phyloP scores from a whole-genome alignment of 805 yeast species.

The Starmera pachycereana region DNA sequence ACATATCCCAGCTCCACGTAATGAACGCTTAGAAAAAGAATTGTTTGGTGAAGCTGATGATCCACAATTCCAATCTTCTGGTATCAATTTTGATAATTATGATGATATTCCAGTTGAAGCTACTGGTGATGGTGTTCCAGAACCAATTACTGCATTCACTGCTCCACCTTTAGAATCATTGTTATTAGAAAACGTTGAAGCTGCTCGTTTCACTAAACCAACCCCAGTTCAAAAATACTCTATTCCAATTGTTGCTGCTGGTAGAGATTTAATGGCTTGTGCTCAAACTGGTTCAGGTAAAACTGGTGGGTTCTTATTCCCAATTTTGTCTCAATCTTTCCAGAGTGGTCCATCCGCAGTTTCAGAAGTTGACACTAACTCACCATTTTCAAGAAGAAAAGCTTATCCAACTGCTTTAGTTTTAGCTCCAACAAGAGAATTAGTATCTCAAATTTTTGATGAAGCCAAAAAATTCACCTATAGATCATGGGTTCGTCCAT shows the following conservation, averaged over 20 bases:
- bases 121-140: constrained; percentile 89
- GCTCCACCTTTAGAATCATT: constrained; percentile 86
- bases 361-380: constrained; percentile 24
- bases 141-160: constrained; percentile 79
- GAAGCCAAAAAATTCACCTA: constrained; percentile 93
- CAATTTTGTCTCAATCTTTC: constrained; percentile 88
- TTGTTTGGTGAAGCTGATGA: constrained; percentile 70
- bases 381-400: constrained; percentile 54
- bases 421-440: constrained; percentile 98
- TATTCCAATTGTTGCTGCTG: constrained; percentile 79
- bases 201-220: constrained; percentile 89
- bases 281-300: constrained; percentile 99
- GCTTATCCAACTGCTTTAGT: constrained; percentile 92
- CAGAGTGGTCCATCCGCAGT: constrained; percentile 72
- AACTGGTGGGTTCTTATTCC: constrained; percentile 99
- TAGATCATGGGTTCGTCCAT: constrained; percentile 96
- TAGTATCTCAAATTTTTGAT: constrained; percentile 92
- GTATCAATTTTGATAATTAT: constrained; percentile 97
- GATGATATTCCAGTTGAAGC: constrained; percentile 99
- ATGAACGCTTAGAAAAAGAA: constrained; percentile 62
- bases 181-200: constrained; percentile 74
- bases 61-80: constrained; percentile 75
- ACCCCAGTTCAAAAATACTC: constrained; percentile 96
- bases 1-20: constrained; percentile 72
- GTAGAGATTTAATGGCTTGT: constrained; percentile 94